Evolutionary conservation across 495 filamentous ascomycete species (phyloP).

Genomic region (Penicillium atrosanguineum): DNA sequence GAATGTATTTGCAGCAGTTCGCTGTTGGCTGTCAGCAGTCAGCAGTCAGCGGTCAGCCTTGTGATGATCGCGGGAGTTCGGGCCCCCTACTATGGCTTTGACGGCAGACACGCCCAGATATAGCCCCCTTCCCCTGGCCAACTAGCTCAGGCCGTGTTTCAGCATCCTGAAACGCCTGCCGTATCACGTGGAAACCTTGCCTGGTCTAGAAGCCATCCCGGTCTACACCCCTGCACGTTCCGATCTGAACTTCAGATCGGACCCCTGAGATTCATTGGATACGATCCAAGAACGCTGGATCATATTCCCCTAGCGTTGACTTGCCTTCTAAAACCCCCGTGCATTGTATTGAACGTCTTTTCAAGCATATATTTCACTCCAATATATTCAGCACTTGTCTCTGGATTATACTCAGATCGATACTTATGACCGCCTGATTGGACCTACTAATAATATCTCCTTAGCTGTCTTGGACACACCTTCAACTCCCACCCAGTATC

Average conservation of each 20-base stretch:
- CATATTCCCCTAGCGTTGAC: background rate
- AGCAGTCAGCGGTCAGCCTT: background rate
- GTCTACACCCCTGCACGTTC: background rate
- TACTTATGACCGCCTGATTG: too few relatives aligned
- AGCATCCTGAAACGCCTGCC: conserved; percentile 10
- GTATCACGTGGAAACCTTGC: conserved; percentile 8
- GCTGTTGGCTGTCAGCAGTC: background rate
- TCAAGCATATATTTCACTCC: too few relatives aligned
- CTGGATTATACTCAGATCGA: too few relatives aligned
- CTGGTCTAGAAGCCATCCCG: background rate
- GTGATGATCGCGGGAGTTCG: background rate
- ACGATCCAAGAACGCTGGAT: background rate
- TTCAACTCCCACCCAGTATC: background rate
- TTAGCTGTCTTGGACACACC: background rate
- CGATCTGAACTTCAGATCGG: background rate
- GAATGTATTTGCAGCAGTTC: background rate
- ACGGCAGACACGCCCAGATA: background rate
- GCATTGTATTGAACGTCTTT: too few relatives aligned
- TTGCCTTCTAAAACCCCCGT: too few relatives aligned
- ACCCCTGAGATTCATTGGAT: background rate
- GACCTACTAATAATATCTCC: too few relatives aligned
- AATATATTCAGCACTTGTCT: too few relatives aligned
- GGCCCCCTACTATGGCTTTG: background rate
- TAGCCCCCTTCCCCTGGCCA: background rate
- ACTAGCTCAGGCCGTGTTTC: conserved; percentile 8